Evolutionary conservation across 2,329 filamentous ascomycete species (phyloP).

Genomic region (Calonectria montana): DNA sequence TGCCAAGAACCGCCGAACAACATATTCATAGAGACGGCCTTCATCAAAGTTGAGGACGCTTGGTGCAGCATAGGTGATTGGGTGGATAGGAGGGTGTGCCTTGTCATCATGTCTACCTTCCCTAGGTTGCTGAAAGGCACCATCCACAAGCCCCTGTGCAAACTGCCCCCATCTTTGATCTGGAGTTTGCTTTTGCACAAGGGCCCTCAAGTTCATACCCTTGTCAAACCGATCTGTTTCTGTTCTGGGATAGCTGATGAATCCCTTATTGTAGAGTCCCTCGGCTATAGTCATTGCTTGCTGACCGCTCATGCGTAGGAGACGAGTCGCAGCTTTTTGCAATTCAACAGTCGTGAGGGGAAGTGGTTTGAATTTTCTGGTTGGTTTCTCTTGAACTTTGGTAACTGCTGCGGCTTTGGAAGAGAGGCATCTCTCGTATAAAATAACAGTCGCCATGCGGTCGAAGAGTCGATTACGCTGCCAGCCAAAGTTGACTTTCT

Average conservation of each 20-base stretch:
- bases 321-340: slow-evolving; percentile 92
- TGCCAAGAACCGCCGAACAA: slow-evolving; percentile 90
- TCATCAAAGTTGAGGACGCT: slow-evolving; percentile 74
- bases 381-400: slow-evolving; percentile 90
- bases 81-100: slow-evolving; percentile 96
- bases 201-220: slow-evolving; percentile 82
- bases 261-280: slow-evolving; percentile 89
- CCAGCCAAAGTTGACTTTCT: slow-evolving; percentile 89
- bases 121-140: slow-evolving; percentile 83
- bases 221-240: slow-evolving; percentile 96
- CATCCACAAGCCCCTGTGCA: slow-evolving; percentile 79
- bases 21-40: slow-evolving; percentile 88
- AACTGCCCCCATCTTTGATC: slow-evolving; percentile 84
- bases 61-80: slow-evolving; percentile 83
- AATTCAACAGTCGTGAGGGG: slow-evolving; percentile 96
- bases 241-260: slow-evolving; percentile 97
- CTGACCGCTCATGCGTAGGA: slow-evolving; percentile 91
- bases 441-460: slow-evolving; percentile 79
- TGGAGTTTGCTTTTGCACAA: slow-evolving; percentile 86
- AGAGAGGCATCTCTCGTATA: slow-evolving; percentile 86
- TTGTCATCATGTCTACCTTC: slow-evolving; percentile 92
- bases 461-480: slow-evolving; percentile 87
- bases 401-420: slow-evolving; percentile 83
- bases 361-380: slow-evolving; percentile 92
- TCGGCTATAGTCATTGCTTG: slow-evolving; percentile 91